These are phyloP conservation scores for Pyronema domesticum DNA, from an alignment of 495 filamentous ascomycete genomes.

Conservation along the genomic window DNA sequence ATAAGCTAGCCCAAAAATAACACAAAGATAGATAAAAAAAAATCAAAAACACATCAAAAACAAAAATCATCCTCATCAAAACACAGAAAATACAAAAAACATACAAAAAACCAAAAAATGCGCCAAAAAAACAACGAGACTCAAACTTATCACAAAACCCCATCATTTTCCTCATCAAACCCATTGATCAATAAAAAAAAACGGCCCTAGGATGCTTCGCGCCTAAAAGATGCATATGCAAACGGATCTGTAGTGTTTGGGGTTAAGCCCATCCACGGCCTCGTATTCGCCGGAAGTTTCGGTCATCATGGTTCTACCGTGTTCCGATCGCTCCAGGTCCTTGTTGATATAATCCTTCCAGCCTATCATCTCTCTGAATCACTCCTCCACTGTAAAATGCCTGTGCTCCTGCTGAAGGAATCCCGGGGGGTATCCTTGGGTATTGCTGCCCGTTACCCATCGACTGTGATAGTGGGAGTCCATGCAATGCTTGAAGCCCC, in stretches of 20 bases:
- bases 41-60: neutral
- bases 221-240: constrained; percentile 20
- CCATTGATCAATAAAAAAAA: constrained; percentile 18
- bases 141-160: constrained; percentile 17
- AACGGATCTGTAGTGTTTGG: neutral
- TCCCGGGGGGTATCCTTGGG: constrained; percentile 2
- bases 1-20: neutral
- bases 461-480: neutral
- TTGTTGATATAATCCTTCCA: neutral
- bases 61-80: neutral
- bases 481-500: neutral
- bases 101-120: constrained; percentile 2
- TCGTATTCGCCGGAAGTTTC: constrained; percentile 12
- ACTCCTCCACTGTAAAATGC: neutral
- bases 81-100: neutral
- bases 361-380: neutral
- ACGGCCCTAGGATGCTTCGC: constrained; percentile 7
- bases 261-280: no score
- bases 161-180: constrained; percentile 12
- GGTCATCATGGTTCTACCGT: neutral
- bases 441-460: neutral
- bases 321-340: constrained; percentile 3
- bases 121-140: constrained; percentile 10
- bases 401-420: constrained; percentile 8
- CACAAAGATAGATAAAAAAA: neutral